Percentiles rank a stretch among this genome's conserved stretches.
These are phyloP conservation scores for Phytophthora podocarpi DNA, from an alignment of 352 stramenopile species.

Conservation along the genomic window DNA sequence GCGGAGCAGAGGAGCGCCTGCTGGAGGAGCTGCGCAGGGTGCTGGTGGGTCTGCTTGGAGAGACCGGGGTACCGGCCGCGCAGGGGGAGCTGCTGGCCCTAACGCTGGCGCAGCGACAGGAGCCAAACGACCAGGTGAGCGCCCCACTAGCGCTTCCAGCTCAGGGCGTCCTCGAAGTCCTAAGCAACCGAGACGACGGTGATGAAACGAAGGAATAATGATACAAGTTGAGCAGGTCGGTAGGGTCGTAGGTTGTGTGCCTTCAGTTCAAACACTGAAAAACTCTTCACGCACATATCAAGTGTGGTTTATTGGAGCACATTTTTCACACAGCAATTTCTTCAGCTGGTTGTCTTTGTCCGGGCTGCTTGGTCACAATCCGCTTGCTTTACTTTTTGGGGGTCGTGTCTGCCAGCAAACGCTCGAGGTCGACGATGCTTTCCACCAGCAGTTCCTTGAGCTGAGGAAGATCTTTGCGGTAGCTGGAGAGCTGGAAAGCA, in stretches of 20 bases:
- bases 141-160: constrained; percentile 31
- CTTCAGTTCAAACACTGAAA: constrained; percentile 6
- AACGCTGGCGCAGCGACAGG: constrained; percentile 32
- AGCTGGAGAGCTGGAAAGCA: constrained; percentile 88
- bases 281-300: neutral
- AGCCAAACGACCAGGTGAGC: constrained; percentile 41
- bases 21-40: constrained; percentile 26
- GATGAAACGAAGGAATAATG: constrained; percentile 10
- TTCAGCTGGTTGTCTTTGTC: neutral
- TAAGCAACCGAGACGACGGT: constrained; percentile 44
- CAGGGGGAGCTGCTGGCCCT: constrained; percentile 8
- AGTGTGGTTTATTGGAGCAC: neutral
- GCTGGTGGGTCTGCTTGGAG: constrained; percentile 38
- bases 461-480: constrained; percentile 75
- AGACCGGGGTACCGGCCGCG: constrained; percentile 45
- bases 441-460: constrained; percentile 77
- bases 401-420: constrained; percentile 50
- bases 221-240: neutral
- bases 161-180: constrained; percentile 42
- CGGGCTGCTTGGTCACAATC: neutral
- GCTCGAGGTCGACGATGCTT: constrained; percentile 78
- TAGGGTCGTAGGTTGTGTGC: neutral
- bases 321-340: neutral
- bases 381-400: constrained; percentile 29
- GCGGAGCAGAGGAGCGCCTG: constrained; percentile 21